Conservation (phyloP, 805 yeast species). For the Candida quercuum region DNA sequence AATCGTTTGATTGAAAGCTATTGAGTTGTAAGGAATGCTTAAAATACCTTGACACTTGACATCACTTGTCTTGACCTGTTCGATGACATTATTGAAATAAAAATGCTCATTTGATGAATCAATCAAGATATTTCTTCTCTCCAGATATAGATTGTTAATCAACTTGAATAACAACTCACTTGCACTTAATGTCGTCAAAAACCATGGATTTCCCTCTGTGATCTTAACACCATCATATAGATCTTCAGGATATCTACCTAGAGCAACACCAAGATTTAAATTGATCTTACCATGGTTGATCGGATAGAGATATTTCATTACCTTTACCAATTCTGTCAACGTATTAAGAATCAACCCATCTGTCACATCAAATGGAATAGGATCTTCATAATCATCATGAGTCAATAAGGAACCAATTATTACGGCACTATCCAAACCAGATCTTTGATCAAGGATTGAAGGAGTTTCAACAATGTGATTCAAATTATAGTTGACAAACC, state of each 20-base stretch:
- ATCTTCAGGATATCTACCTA: slow-evolving; percentile 94
- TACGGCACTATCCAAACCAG: slow-evolving; percentile 78
- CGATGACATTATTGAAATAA: slow-evolving; percentile 26
- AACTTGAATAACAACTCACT: slow-evolving; percentile 56
- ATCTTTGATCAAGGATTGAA: slow-evolving; percentile 36
- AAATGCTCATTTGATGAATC: slow-evolving; percentile 24
- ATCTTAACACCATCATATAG: slow-evolving; percentile 69
- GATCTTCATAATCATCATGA: slow-evolving; percentile 41
- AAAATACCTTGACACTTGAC: slow-evolving; percentile 4
- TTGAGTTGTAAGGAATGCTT: slow-evolving; percentile 26
- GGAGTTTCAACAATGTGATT: slow-evolving; percentile 75
- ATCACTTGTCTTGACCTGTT: slow-evolving; percentile 2
- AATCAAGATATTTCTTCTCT: slow-evolving; percentile 40
- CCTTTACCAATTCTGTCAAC: slow-evolving; percentile 51
- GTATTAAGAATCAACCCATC: slow-evolving; percentile 59
- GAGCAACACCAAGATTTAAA: slow-evolving; percentile 46
- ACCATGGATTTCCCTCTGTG: slow-evolving; percentile 92
- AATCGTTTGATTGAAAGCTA: slow-evolving; percentile 42
- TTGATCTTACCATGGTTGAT: slow-evolving; percentile 52
- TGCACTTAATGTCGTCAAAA: slow-evolving; percentile 68
- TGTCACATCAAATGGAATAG: slow-evolving; percentile 56
- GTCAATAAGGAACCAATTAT: slow-evolving; percentile 40
- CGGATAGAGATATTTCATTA: slow-evolving; percentile 74
- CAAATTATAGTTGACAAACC: slow-evolving; percentile 31
- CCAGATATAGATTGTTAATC: slow-evolving; percentile 37